Base-by-base conservation (phyloP, 768 basidiomycete species). In the Hemileccinum impolitum region DNA sequence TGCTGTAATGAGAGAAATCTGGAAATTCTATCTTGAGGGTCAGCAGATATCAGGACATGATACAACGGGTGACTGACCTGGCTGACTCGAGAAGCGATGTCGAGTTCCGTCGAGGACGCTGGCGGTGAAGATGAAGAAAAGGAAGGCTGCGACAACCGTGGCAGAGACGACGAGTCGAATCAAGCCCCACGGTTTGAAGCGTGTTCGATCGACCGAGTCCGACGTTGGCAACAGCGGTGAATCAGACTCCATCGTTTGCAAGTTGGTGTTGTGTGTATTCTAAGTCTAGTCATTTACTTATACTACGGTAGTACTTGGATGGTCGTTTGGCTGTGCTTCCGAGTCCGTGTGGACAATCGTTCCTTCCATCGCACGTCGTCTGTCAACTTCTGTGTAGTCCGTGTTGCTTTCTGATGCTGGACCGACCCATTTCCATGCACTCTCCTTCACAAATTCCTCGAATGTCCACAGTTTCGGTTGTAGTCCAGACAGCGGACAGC, bases 401-500 rank as follows among this genome's bases (percentile, higher is more conserved):
- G 59, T 50, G 4, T 73, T 72, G 3, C 59, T 52, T 18, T 60
- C 50, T 17, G 70, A 66, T 6, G 58, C 68, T 9, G 61, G 53
- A 1, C 79, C 81, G 34, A 86, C 75, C 92, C 93, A 94, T 49
- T 85, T 85, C 76, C 80, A 81, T 2, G 88, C 84, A 54, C 82
- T 87, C 26, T 87, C 78, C 59, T 70, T 67, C 26, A 95, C 75
- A 60, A 96, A 96, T 3, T 82, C 78, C n/a, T 82, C 80, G 59
- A 86, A 94, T 0, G 82, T 77, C 94, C 94, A 98, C 4, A 89
- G 67, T 26, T 74, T 72, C 0, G 80, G 71, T 21, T 79, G 71
- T 8, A 97, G 70, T 7, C 65, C 52, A 0, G 57, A 54, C 7
- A 78, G 19, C 0, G 68, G 62, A 3, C 70, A 67, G 23, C 64